These are phyloP conservation scores for Botryotinia globosa DNA, from an alignment of 2,329 filamentous ascomycete species.

Conservation along the genomic window DNA sequence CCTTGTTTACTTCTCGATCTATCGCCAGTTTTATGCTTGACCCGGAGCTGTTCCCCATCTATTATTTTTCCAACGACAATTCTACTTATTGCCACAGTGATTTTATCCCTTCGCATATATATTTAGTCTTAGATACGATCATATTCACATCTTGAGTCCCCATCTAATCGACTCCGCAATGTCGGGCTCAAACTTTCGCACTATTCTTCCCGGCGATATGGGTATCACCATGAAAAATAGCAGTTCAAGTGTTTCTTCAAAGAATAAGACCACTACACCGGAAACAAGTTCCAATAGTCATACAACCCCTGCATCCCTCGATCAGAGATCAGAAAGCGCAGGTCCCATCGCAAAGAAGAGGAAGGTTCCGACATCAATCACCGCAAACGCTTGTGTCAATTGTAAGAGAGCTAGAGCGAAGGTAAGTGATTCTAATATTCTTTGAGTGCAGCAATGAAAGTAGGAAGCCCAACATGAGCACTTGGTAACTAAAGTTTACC, in stretches of 20 bases:
- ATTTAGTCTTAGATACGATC: background rate
- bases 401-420: conserved; percentile 27
- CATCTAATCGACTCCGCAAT: background rate
- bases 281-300: background rate
- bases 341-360: background rate
- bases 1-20: background rate
- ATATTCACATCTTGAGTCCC: background rate
- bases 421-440: conserved; percentile 29
- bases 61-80: background rate
- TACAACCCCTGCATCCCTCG: no score
- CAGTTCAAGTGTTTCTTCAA: background rate
- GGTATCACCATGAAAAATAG: background rate
- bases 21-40: background rate
- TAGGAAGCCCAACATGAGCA: background rate
- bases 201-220: background rate
- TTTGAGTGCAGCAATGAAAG: background rate
- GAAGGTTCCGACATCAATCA: background rate
- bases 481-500: background rate
- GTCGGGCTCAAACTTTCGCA: background rate
- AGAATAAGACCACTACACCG: background rate
- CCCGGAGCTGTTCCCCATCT: no score
- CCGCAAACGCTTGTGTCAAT: conserved; percentile 1
- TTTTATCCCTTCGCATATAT: background rate
- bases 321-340: background rate
- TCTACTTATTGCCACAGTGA: background rate